Conservation (phyloP, 2,329 filamentous ascomycete genomes). For the Zasmidium cellare region DNA sequence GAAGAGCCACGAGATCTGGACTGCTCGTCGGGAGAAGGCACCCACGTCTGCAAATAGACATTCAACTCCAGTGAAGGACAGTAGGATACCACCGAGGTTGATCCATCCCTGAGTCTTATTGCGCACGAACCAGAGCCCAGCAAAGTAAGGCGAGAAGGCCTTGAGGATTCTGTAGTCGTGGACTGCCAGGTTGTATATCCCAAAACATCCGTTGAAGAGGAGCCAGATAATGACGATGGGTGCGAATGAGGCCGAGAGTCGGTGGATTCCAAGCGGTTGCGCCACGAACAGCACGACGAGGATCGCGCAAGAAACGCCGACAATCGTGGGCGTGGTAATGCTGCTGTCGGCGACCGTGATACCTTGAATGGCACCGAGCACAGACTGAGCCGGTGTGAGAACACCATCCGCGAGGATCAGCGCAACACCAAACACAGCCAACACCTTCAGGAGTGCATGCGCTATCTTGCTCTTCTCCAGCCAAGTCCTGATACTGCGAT, state of each 20-base stretch:
- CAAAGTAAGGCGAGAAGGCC: constrained; percentile 57
- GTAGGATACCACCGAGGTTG: constrained; percentile 64
- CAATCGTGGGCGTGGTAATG: constrained; percentile 57
- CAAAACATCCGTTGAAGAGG: constrained; percentile 61
- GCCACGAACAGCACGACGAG: constrained; percentile 62
- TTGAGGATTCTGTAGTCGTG: constrained; percentile 52
- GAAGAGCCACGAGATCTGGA: constrained; percentile 71
- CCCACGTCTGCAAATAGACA: constrained; percentile 76
- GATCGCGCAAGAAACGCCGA: constrained; percentile 65
- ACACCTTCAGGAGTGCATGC: constrained; percentile 56
- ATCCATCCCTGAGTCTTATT: constrained; percentile 63
- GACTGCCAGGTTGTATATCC: constrained; percentile 57
- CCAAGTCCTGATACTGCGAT: constrained; percentile 54
- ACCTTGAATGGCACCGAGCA: constrained; percentile 65
- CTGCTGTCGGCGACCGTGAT: constrained; percentile 57
- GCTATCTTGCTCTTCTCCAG: constrained; percentile 58
- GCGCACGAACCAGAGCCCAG: constrained; percentile 59
- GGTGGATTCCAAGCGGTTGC: constrained; percentile 64
- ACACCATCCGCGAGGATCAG: constrained; percentile 68
- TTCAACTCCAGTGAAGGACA: constrained; percentile 74
- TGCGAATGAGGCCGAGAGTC: constrained; percentile 62
- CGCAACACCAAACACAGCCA: constrained; percentile 65
- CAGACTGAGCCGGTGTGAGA: constrained; percentile 68
- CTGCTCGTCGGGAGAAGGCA: constrained; percentile 63
- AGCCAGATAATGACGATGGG: constrained; percentile 67